phyloP scores from a whole-genome alignment of 2,329 filamentous ascomycete genomes.

The Penicillium sp. region DNA sequence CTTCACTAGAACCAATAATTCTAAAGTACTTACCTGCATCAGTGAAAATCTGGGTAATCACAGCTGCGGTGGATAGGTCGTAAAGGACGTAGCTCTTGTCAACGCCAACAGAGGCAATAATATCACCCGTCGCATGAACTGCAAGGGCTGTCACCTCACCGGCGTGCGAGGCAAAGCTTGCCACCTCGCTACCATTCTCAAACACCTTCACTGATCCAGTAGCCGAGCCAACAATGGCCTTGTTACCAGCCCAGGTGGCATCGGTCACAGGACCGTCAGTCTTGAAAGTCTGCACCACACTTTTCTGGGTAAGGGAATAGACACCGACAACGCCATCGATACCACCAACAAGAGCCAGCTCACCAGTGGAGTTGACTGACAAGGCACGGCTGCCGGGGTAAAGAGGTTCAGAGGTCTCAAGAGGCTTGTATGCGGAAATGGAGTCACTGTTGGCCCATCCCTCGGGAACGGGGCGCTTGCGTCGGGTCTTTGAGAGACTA shows the following conservation, averaged over 20 bases:
- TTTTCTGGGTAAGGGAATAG: slow-evolving; percentile 70
- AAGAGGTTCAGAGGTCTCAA: slow-evolving; percentile 51
- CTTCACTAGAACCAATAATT: slow-evolving; percentile 6
- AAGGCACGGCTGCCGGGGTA: slow-evolving; percentile 57
- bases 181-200: slow-evolving; percentile 63
- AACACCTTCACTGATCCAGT: slow-evolving; percentile 77
- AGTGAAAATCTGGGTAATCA: slow-evolving; percentile 72
- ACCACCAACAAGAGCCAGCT: slow-evolving; percentile 68
- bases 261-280: slow-evolving; percentile 62
- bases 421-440: slow-evolving; percentile 57
- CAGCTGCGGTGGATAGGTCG: slow-evolving; percentile 63
- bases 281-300: slow-evolving; percentile 65
- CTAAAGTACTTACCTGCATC: slow-evolving; percentile 61
- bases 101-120: slow-evolving; percentile 78
- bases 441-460: slow-evolving; percentile 76
- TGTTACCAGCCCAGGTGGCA: slow-evolving; percentile 55
- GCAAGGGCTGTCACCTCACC: slow-evolving; percentile 73
- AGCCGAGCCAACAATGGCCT: slow-evolving; percentile 66
- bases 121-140: slow-evolving; percentile 73
- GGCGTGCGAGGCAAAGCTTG: slow-evolving; percentile 72
- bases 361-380: slow-evolving; percentile 55
- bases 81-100: slow-evolving; percentile 94
- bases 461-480: slow-evolving; percentile 80
- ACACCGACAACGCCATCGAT: slow-evolving; percentile 69
- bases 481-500: slow-evolving; percentile 79